A percentile compares a stretch with the other conserved stretches of the same genome.
phyloP scores from a whole-genome alignment of 2,329 filamentous ascomycete species.

The Phoma sp. region DNA sequence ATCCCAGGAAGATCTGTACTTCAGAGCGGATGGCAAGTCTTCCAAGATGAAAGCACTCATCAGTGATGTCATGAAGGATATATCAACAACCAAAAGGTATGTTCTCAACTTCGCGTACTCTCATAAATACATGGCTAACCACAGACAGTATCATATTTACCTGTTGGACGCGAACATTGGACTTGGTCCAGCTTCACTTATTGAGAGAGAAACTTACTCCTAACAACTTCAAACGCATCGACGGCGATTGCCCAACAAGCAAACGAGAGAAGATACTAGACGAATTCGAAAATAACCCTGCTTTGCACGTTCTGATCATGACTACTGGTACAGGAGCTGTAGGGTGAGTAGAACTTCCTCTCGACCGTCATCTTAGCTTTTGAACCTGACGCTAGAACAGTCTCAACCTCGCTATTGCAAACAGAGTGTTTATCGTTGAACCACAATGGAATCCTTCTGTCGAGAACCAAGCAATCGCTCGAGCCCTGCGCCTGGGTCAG shows the following conservation, averaged over 20 bases:
- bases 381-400: conserved; percentile 27
- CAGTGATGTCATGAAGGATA: conserved; percentile 37
- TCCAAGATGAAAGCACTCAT: conserved; percentile 47
- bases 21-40: conserved; percentile 37
- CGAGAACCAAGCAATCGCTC: conserved; percentile 60
- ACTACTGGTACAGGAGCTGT: conserved; percentile 60
- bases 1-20: conserved; percentile 36
- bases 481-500: conserved; percentile 58
- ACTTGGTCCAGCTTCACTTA: conserved; percentile 31
- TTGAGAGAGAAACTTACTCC: not conserved
- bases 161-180: conserved; percentile 39
- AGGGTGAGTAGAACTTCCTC: conserved; percentile 45
- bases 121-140: not conserved
- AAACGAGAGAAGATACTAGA: conserved; percentile 50
- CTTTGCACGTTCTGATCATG: conserved; percentile 57
- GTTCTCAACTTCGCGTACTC: no score
- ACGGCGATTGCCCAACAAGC: conserved; percentile 51
- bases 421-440: conserved; percentile 59
- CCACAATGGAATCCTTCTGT: conserved; percentile 63
- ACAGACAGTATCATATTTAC: conserved; percentile 39
- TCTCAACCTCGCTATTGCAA: conserved; percentile 58
- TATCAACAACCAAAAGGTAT: conserved; percentile 38
- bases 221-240: conserved; percentile 49
- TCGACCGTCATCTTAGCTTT: not conserved
- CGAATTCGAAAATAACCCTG: conserved; percentile 41